A percentile compares a stretch with the other conserved stretches of the same genome.
phyloP scores from a whole-genome alignment of 2,329 filamentous ascomycete genomes.

The Davidsoniella australis region DNA sequence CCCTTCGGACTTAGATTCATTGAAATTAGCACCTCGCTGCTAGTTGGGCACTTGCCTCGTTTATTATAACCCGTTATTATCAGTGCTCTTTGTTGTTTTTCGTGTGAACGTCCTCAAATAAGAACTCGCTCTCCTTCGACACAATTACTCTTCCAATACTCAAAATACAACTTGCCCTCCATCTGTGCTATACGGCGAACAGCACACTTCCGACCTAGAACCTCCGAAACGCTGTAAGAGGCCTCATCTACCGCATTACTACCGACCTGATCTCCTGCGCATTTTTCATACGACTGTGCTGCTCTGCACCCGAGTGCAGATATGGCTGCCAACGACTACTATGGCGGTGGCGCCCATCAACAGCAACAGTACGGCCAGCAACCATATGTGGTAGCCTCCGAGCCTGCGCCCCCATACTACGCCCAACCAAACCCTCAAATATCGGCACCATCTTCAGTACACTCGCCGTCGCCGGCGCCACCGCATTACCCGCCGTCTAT shows the following conservation, averaged over 20 bases:
- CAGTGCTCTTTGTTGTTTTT: not conserved
- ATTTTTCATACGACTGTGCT: not conserved
- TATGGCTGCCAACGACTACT: constrained; percentile 14
- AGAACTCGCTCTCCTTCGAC: not conserved
- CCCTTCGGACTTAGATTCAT: not conserved
- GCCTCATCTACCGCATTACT: not conserved
- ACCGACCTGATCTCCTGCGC: not conserved
- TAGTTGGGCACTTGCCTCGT: not conserved
- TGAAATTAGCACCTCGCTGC: not conserved
- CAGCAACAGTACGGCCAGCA: constrained; percentile 7
- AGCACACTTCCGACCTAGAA: no score
- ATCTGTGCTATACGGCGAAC: no score
- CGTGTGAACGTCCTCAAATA: not conserved
- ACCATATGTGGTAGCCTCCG: constrained; percentile 2
- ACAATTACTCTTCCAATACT: not conserved
- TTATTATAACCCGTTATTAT: not conserved
- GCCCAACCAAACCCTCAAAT: constrained; percentile 3
- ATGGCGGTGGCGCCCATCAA: constrained; percentile 8
- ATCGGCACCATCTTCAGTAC: not conserved
- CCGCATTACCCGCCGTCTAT: constrained; percentile 11
- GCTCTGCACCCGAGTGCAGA: not conserved
- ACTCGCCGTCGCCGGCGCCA: constrained; percentile 6
- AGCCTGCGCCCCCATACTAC: constrained; percentile 10
- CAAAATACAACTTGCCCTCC: not conserved
- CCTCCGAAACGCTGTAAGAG: no score